Evolutionary conservation across 2,329 filamentous ascomycete species (phyloP), one percentile per base, ranked within the genome.

Genomic region (Geosmithia putterillii): DNA sequence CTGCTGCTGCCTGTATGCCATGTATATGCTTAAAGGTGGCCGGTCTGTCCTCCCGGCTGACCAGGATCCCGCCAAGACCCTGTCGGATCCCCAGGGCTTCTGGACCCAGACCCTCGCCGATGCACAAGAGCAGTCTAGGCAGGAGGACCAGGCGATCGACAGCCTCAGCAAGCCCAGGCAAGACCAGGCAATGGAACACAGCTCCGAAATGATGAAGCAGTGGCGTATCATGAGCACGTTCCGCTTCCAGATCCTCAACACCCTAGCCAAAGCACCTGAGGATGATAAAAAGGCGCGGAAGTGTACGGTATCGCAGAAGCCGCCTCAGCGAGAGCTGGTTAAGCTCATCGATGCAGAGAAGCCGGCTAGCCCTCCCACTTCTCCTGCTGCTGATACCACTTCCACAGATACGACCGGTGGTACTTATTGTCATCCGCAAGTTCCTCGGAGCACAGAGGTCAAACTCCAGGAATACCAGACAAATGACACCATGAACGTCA

Each of bases 1-100:
- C 46, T 74, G 79, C 51, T 76, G 89, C 49, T 77, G 89, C 18
- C 66, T 69, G 17, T 81, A 77, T 69, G 64, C 70, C 25, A 66
- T 69, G 58, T 52, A 59, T 4, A 40, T 69, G 7, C 59, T 56
- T 22, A 57, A 63, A 46, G 57, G 58, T 0, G 46, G 50, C 3
- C 49, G 54, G 0, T 58, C 58, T 4, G 19, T 21, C 19, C 14
- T 14, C 1, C 32, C 58, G 1, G 60, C 61, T 36, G 58, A 56
- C 44, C 45, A 54, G 23, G 60, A 65, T 7, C 54, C 60, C 0
- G 55, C 47, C 2, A 46, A 43, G 38, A 25, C 47, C n/a, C 43
- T 43, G 5, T 61, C 69, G 3, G 67, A 74, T 51, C 58, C 53
- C 4, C 52, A 65, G 1, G 74, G 74, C 2, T 63, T 66, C 46